Evolutionary conservation across 768 basidiomycete genomes (phyloP), one percentile per base, ranked within the genome.

Genomic region (Phlebiopsis gigantea): DNA sequence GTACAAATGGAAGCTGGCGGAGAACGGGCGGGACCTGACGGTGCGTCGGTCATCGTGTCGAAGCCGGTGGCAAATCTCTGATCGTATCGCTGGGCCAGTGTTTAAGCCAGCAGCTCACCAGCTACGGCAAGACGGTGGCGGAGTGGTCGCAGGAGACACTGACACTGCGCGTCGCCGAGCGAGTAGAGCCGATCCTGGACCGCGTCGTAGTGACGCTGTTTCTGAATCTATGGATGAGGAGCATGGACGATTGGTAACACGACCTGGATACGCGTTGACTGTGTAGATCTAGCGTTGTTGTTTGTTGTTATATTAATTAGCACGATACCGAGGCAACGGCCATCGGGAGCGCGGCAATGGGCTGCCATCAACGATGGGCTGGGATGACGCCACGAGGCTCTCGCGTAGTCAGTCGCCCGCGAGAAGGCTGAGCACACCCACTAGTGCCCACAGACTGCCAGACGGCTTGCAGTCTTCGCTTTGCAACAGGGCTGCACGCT

Each of bases 1-100:
- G 61, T 83, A 83, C 71, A 83, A 82, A 60, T 83, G 82, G 82
- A 83, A 79, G 66, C 66, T 76, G 34, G 65, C 66, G 48, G 74
- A 76, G 43, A 75, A 77, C 50, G 72, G 71, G 48, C 57, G 46
- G 31, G 75, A 80, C 63, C 70, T 83, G 50, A 69, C 75, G 54
- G 82, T 82, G 62, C 60, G 81, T 22, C n/a, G n/a, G n/a, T 52
- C 15, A 39, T 39, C n/a, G 44, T 12, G n/a, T 15, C 21, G 24
- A 10, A 15, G 44, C 44, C n/a, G 19, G 21, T 45, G 44, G 14
- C 19, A 45, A 45, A 10, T 19, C 17, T 9, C 44, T 45, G 44
- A 45, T 19, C 19, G 24, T 19, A 46, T 24, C 21, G 34, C 17
- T 10, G 44, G 57, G 48, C 41, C 57, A 82, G 80, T 82, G 80